phyloP scores from a whole-genome alignment of 1,284 basidiomycete genomes.

The Ceratobasidium sp. region DNA sequence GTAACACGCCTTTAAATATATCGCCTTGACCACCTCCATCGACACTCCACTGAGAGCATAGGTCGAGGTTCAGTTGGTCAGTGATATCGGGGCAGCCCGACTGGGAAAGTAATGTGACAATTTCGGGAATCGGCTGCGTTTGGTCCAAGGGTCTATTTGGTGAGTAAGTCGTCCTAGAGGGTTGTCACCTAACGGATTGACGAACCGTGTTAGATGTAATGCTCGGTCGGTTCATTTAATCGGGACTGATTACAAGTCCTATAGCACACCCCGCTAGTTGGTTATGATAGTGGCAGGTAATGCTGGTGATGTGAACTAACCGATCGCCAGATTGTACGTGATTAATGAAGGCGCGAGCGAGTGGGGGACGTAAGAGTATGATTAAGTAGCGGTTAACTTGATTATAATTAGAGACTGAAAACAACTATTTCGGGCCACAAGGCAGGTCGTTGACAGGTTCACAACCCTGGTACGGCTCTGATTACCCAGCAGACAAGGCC shows the following conservation, averaged over 20 bases:
- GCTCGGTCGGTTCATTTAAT: background rate
- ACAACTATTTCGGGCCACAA: background rate
- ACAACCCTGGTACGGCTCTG: background rate
- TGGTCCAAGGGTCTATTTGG: background rate
- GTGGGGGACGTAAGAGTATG: too few species aligned
- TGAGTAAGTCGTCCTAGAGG: background rate
- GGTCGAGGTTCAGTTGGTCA: background rate
- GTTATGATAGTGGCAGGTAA: too few species aligned
- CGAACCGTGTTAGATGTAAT: background rate
- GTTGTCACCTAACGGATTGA: background rate
- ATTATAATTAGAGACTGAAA: background rate
- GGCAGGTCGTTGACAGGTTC: background rate
- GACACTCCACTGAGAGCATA: constrained; percentile 1
- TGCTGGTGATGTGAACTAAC: too few species aligned
- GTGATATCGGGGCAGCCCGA: background rate
- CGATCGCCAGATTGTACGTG: too few species aligned
- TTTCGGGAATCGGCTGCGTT: constrained; percentile 1
- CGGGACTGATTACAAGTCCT: too few species aligned
- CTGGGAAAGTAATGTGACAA: background rate
- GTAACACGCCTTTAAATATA: background rate
- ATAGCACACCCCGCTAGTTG: too few species aligned
- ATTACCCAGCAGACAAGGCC: background rate
- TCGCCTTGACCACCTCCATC: background rate
- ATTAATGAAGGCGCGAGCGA: too few species aligned
- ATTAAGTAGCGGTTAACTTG: too few species aligned